Percentiles rank a stretch among this genome's conserved stretches.
Evolutionary conservation across 2,329 filamentous ascomycete species (phyloP).

Genomic region (Colletotrichum sp.): DNA sequence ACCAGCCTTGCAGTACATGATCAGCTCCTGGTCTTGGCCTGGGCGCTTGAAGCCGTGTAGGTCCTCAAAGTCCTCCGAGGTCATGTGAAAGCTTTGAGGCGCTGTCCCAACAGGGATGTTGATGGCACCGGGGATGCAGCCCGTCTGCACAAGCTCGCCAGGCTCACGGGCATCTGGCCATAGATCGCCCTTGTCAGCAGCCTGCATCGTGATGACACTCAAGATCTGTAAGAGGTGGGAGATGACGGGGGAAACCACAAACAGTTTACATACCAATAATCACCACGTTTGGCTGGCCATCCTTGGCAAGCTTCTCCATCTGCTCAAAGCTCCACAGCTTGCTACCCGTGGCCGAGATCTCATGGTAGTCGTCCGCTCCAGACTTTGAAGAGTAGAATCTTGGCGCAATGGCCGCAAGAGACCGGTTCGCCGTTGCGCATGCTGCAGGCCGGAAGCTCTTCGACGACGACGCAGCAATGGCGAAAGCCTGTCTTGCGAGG

Average conservation of each 20-base stretch:
- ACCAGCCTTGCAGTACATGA: constrained; percentile 95
- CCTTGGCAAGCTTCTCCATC: constrained; percentile 28
- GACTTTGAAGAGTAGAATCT: constrained; percentile 8
- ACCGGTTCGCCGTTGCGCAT: not conserved
- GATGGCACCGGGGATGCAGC: constrained; percentile 79
- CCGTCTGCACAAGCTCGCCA: constrained; percentile 64
- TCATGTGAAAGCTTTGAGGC: constrained; percentile 80
- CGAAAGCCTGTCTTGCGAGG: not conserved
- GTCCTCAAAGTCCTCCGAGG: constrained; percentile 80
- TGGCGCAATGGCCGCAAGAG: not conserved
- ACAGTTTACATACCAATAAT: constrained; percentile 4
- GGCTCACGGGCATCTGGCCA: constrained; percentile 74
- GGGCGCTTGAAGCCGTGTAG: constrained; percentile 80
- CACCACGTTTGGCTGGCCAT: not conserved
- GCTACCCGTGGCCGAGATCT: constrained; percentile 25
- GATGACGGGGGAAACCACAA: not conserved
- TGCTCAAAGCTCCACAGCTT: constrained; percentile 57
- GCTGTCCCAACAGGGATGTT: constrained; percentile 82
- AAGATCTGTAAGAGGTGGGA: not conserved
- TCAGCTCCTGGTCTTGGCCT: constrained; percentile 57
- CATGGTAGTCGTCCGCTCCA: constrained; percentile 2
- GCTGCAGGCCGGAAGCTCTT: not conserved
- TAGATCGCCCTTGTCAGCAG: not conserved
- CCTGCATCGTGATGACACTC: not conserved
- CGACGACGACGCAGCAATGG: not conserved